Base-by-base conservation (phyloP, 2,329 filamentous ascomycete species). In the Hypoxylon sp. region DNA sequence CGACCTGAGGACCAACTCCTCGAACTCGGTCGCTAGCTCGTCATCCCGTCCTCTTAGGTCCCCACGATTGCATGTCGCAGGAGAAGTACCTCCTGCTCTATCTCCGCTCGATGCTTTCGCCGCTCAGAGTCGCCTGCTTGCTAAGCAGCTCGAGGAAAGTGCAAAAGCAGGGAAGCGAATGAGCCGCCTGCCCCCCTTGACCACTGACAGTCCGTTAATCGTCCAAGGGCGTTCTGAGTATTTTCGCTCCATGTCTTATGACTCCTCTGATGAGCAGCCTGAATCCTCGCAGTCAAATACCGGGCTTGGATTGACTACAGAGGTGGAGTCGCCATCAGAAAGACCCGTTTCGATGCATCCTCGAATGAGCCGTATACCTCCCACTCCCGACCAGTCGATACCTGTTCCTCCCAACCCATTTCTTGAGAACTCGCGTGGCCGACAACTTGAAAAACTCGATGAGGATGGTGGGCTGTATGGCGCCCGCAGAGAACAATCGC, bases 71-170 rank as follows among this genome's bases (percentile, higher is more conserved):
- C 91, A 94, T 78, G 85, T 92, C 61, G 91, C 91, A 61, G 92
- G 92, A 67, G 92, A 95, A 73, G 87, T 91, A 0, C 95, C 96
- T 19, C 96, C 96, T 4, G 92, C 96, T 55, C 85, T 98, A 61
- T 98, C 96, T 6, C 96, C 96, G 9, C 87, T 99, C 70, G 96
- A 99, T 84, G 95, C 95, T 50, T 96, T 99, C 77, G 95, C 95
- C 21, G 86, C 95, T 67, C 95, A 98, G 76, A 96, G 94, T 73
- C 90, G 95, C 62, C 82, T 96, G 73, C 86, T 99, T 54, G 94
- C 94, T 39, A 92, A 89, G 80, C 91, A 97, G 79, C 88, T 99
- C 66, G 91, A 97, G 78, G 90, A 96, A 71, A 90, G 88, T 69
- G 87, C 88, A 74, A 89, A 87, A 75, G 87, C 87, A 67, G 94